These are phyloP conservation scores for Durusdinium trenchii DNA, from an alignment of 73 alveolate genomes.

Conservation along the genomic window DNA sequence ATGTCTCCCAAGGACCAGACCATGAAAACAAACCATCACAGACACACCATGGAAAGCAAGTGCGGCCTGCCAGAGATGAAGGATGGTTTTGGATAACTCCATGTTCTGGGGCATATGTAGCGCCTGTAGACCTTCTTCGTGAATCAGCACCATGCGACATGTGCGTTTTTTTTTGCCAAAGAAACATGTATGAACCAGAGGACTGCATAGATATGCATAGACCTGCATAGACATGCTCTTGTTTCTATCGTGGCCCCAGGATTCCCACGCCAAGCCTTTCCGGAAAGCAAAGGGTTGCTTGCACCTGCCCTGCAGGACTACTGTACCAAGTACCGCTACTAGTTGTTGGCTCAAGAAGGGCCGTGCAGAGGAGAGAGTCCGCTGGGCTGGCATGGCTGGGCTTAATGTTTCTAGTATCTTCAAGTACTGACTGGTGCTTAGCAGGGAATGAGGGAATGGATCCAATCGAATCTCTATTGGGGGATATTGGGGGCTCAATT, in stretches of 20 bases:
- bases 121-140: not conserved
- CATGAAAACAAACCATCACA: not conserved
- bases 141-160: no score
- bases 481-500: no score
- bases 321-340: conserved; percentile 97
- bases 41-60: not conserved
- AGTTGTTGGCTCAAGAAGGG: conserved; percentile 33
- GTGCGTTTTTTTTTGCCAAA: not conserved
- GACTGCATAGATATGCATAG: not conserved
- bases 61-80: not conserved
- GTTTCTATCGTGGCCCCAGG: not conserved
- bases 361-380: not conserved
- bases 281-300: not conserved
- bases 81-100: not conserved
- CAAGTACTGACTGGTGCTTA: no score
- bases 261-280: not conserved
- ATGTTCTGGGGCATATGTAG: not conserved
- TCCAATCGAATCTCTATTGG: no score
- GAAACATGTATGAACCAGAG: not conserved
- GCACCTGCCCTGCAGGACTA: conserved; percentile 69
- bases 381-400: no score
- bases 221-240: not conserved
- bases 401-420: no score
- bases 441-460: no score
- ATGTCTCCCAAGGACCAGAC: conserved; percentile 98